These are phyloP conservation scores for Termitomyces sp. DNA, from an alignment of 768 basidiomycete genomes.

Conservation along the genomic window DNA sequence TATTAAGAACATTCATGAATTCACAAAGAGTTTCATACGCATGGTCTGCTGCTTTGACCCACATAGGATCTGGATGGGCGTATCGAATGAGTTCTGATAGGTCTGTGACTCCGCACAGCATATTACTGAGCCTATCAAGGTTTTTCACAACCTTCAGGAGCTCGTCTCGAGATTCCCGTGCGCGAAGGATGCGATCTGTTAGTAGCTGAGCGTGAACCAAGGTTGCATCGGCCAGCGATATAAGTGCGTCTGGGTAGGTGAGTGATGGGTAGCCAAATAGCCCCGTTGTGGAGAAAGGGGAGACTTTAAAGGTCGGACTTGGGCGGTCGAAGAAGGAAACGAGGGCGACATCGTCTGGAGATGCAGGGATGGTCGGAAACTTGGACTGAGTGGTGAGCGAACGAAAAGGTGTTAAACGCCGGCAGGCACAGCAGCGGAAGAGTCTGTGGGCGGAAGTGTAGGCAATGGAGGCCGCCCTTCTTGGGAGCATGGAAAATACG, in stretches of 20 bases:
- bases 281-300: constrained; percentile 57
- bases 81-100: constrained; percentile 91
- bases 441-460: constrained; percentile 22
- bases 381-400: constrained; percentile 32
- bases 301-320: constrained; percentile 26
- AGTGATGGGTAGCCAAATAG: constrained; percentile 81
- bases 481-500: constrained; percentile 34
- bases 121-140: constrained; percentile 91
- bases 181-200: constrained; percentile 77
- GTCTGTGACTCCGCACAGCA: constrained; percentile 95
- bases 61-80: constrained; percentile 81
- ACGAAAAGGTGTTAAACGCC: constrained; percentile 15
- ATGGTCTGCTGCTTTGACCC: constrained; percentile 80
- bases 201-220: constrained; percentile 75
- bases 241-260: constrained; percentile 62
- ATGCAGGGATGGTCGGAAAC: constrained; percentile 48
- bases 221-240: constrained; percentile 72
- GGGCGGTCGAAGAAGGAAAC: constrained; percentile 72
- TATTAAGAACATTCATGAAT: constrained; percentile 97
- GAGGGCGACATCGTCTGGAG: constrained; percentile 61
- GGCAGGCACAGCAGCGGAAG: constrained; percentile 21
- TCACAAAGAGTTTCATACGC: constrained; percentile 92
- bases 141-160: constrained; percentile 90
- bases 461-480: constrained; percentile 36
- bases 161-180: constrained; percentile 67